Evolutionary conservation across 2,329 filamentous ascomycete species (phyloP), one percentile per base, ranked within the genome.

Genomic region (Botrytis cinerea): DNA sequence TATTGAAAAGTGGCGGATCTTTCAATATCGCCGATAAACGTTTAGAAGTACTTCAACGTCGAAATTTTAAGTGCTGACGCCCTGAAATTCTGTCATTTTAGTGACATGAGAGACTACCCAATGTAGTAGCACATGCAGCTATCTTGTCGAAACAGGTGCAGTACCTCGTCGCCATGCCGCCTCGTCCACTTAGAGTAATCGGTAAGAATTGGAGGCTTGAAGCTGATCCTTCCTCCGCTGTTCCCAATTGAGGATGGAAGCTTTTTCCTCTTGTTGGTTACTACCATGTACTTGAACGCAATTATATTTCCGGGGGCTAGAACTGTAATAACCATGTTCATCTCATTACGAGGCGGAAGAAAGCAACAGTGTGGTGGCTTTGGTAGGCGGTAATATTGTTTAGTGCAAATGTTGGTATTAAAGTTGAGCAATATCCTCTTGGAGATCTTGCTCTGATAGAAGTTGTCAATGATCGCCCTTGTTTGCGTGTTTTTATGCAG

Each of bases 131-230:
- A 69, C 63, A 73, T 73, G 71, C 63, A 73, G 63, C 63, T 46
- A 8, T 69, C 38, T 61, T 40, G 45, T 69, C 46, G n/a, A 69
- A 69, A 61, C 51, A 69, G 63, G 71, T 69, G 63, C 54, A 61
- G 71, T 73, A 66, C 71, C 63, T 73, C 71, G 66, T 71, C 59
- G 66, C 67, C 59, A 70, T 71, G 72, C 72, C 64, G 72, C 66
- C 63, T 14, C 59, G 57, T 73, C 72, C 64, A 73, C 67, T 45
- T 73, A 70, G 51, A 73, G 72, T 70, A 71, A 73, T 73, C 72
- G 67, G 59, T 73, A 73, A 73, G 54, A 73, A 25, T 48, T 60
- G 51, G 54, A 62, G 63, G 71, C 63, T 69, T 61, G 51, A 73
- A 73, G 63, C 71, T 69, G 63, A 73, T 69, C 40, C 71, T 69